Base-by-base conservation (phyloP, 331 rosid genomes). In the Quercus lobata region DNA sequence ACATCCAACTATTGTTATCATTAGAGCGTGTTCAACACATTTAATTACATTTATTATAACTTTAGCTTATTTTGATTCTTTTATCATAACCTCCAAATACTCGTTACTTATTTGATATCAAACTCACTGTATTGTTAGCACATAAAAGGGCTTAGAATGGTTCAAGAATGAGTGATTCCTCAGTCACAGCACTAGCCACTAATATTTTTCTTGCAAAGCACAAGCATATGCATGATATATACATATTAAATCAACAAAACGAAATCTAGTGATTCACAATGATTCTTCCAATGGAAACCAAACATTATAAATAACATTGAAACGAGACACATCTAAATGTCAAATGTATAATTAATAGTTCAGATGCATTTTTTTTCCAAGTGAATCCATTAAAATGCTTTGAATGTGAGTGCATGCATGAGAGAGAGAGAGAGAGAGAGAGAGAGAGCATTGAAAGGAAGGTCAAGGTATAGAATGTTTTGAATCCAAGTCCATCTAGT, bases 381-480 rank as follows among this genome's bases (percentile, higher is more conserved):
- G 1, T 22, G 8, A 30, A 62, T 62, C n/a, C 11, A 62, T 25
- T 25, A 24, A 15, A 62, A 5, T 27, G 37, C 69, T 24, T 25
- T 14, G 12, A 27, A 9, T 3, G 70, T 27, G 70, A n/a, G 46
- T 37, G 46, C 46, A 37, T 0, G 0, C 44, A 37, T 37, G 24
- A 25, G 3, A 21, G 29, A 27, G 29, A 27, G 29, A 2, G 29
- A 2, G 29, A 25, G 27, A 1, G 27, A 27, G 24, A n/a, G 72
- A 65, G 69, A 52, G 57, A 76, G 73, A n/a, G 0, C 29, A 27
- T 27, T 27, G 29, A 27, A 27, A 27, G 29, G 98, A 75, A 92
- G 97, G 73, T 90, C 98, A 66, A 84, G 88, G 81, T 91, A 90
- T 57, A 92, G 78, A 81, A 91, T 68, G 55, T 80, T 84, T 34